Conservation (phyloP, 176 grass and related monocot species). For the Tillandsia fasciculata region DNA sequence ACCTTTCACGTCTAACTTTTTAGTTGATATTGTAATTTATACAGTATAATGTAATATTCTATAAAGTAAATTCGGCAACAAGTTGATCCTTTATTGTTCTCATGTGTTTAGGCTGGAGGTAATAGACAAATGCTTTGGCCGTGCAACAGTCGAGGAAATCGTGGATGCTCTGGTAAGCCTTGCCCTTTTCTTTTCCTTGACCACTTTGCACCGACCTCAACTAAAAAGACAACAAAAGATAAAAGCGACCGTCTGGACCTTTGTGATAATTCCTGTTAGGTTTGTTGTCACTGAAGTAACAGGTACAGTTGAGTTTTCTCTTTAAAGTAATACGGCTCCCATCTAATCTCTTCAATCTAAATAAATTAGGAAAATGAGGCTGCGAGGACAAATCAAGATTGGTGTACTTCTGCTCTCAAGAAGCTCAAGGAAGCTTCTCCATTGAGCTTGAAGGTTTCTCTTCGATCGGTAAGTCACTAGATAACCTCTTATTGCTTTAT, state of each 20-base stretch:
- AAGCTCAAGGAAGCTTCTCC: slow-evolving; percentile 90
- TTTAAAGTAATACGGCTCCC: background rate
- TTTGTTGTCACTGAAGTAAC: too few relatives aligned
- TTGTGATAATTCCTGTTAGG: too few relatives aligned
- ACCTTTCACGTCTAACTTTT: background rate
- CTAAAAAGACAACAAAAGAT: too few relatives aligned
- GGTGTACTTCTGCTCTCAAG: slow-evolving; percentile 80
- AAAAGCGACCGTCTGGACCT: too few relatives aligned
- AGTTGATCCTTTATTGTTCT: slow-evolving; percentile 23
- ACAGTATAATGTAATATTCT: slow-evolving; percentile 10
- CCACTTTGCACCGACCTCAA: background rate
- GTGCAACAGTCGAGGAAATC: slow-evolving; percentile 84
- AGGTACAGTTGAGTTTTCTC: background rate
- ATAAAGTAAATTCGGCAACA: background rate
- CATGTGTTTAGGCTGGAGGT: slow-evolving; percentile 50
- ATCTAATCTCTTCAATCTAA: background rate
- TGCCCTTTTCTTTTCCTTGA: slow-evolving; percentile 1
- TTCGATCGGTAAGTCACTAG: slow-evolving; percentile 63
- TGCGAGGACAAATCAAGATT: slow-evolving; percentile 81
- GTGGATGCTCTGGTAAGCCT: slow-evolving; percentile 70
- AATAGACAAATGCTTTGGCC: slow-evolving; percentile 88
- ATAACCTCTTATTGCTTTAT: slow-evolving; percentile 13
- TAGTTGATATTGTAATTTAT: slow-evolving; percentile 7
- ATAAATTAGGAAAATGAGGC: slow-evolving; percentile 70
- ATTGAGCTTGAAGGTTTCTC: slow-evolving; percentile 73